phyloP scores from a whole-genome alignment of 768 basidiomycete genomes.

The Sarcodon aspratus region DNA sequence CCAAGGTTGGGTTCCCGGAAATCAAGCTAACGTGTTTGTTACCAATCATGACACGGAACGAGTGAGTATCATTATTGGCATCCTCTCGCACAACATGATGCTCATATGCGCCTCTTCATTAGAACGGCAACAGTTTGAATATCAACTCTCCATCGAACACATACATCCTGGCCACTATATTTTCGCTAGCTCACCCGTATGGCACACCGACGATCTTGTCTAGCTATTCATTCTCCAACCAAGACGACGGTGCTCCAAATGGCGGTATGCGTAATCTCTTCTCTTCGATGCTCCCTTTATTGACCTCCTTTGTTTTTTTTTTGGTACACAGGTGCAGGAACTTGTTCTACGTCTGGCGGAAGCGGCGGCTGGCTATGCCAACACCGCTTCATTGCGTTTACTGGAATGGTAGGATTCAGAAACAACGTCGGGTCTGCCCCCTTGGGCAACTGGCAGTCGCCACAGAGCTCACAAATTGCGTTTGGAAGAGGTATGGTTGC shows the following conservation, averaged over 20 bases:
- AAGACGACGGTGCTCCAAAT: conserved; percentile 51
- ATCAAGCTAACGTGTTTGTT: conserved; percentile 51
- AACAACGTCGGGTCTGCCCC: conserved; percentile 42
- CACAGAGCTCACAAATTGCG: conserved; percentile 47
- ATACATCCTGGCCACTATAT: conserved; percentile 47
- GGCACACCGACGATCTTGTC: conserved; percentile 56
- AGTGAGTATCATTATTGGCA: conserved; percentile 11
- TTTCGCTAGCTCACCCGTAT: conserved; percentile 57
- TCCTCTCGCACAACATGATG: background rate
- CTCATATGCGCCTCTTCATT: background rate
- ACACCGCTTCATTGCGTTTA: conserved; percentile 45
- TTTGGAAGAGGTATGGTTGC: conserved; percentile 43
- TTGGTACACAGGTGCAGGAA: conserved; percentile 18
- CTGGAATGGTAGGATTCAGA: conserved; percentile 51
- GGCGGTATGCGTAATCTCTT: conserved; percentile 21
- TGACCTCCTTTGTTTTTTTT: too few relatives aligned
- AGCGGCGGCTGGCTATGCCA: conserved; percentile 58
- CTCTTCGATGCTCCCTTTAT: conserved; percentile 14
- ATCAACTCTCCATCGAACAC: conserved; percentile 54
- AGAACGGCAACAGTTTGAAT: conserved; percentile 42
- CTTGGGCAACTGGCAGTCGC: conserved; percentile 47
- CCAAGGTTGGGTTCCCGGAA: conserved; percentile 46
- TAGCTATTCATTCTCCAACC: conserved; percentile 39
- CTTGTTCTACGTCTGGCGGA: conserved; percentile 39
- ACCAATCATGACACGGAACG: conserved; percentile 65